Conservation (phyloP, 306 rosid genomes). For the Arachis stenosperma region DNA sequence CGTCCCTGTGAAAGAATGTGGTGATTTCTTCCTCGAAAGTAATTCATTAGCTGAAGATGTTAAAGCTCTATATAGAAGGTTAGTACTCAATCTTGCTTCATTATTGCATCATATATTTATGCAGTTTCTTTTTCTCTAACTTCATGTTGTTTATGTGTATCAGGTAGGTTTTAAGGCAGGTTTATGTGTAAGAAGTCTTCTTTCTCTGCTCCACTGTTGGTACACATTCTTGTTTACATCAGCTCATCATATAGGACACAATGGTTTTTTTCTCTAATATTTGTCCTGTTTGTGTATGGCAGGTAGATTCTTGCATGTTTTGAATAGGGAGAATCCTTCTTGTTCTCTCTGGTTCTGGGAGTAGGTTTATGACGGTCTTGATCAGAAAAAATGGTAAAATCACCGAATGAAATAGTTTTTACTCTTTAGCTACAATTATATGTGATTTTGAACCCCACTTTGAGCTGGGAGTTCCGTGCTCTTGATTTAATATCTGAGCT, state of each 20-base stretch:
- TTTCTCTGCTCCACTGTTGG: too few relatives aligned
- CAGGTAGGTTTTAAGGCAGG: too few relatives aligned
- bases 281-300: slow-evolving; percentile 23
- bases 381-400: slow-evolving; percentile 2
- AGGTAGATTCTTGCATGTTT: slow-evolving; percentile 51
- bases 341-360: neutral
- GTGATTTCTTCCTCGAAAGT: slow-evolving; percentile 72
- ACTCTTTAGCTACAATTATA: neutral
- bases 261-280: too few relatives aligned
- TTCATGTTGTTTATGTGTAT: neutral
- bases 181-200: too few relatives aligned
- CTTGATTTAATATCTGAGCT: too few relatives aligned
- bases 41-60: slow-evolving; percentile 60
- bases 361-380: slow-evolving; percentile 11
- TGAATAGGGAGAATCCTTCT: neutral
- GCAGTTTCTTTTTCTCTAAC: slow-evolving; percentile 26
- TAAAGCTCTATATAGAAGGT: slow-evolving; percentile 80
- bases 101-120: neutral
- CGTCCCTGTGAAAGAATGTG: slow-evolving; percentile 60
- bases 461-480: neutral
- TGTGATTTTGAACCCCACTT: slow-evolving; percentile 6
- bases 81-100: slow-evolving; percentile 28
- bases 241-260: too few relatives aligned
- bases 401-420: neutral
- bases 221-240: too few relatives aligned